Conservation (phyloP, 73 alveolate genomes). For the Effrenium voratum region DNA sequence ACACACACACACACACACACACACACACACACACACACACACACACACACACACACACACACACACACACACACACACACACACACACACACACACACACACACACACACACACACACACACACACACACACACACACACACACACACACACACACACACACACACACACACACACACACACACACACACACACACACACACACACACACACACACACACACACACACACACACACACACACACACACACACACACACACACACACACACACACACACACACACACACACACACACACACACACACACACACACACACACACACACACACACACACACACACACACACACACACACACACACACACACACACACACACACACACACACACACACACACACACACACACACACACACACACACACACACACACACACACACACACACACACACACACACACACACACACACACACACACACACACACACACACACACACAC, state of each 20-base stretch:
- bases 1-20: too few relatives aligned
- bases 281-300: constrained; percentile 39
- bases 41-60: too few relatives aligned
- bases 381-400: constrained; percentile 39
- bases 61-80: constrained; percentile 39
- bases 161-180: constrained; percentile 39
- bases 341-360: constrained; percentile 39
- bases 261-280: constrained; percentile 39
- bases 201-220: constrained; percentile 39
- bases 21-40: too few relatives aligned
- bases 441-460: constrained; percentile 39
- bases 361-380: constrained; percentile 39
- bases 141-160: constrained; percentile 39
- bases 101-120: constrained; percentile 39
- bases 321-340: constrained; percentile 39
- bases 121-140: constrained; percentile 39
- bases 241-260: constrained; percentile 39
- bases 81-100: constrained; percentile 39
- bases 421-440: constrained; percentile 39
- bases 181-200: constrained; percentile 42
- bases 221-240: constrained; percentile 39
- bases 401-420: constrained; percentile 39
- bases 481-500: constrained; percentile 39
- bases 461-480: constrained; percentile 39
- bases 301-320: constrained; percentile 39